Conservation (phyloP, 2,329 filamentous ascomycete species). For the Eutypa lata region DNA sequence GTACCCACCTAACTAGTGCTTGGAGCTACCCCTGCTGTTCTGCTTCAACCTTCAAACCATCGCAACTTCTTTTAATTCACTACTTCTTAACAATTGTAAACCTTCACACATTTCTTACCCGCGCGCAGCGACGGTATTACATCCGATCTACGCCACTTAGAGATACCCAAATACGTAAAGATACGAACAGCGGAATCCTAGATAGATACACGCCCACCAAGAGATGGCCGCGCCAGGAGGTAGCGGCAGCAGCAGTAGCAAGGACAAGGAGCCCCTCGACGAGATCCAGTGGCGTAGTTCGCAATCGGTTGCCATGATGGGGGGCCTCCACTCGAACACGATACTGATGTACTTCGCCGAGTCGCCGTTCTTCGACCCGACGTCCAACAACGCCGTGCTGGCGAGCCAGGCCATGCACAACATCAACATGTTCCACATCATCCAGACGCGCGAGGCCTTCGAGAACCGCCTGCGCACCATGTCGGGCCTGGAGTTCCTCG, state of each 20-base stretch:
- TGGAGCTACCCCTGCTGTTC: too few species aligned
- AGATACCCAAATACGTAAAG: too few species aligned
- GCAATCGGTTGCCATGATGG: constrained; percentile 45
- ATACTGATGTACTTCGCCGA: constrained; percentile 66
- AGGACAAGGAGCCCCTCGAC: constrained; percentile 47
- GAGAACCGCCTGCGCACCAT: constrained; percentile 61
- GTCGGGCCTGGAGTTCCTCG: constrained; percentile 65
- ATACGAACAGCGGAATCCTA: too few species aligned
- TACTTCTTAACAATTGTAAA: too few species aligned
- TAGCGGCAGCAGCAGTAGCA: neutral
- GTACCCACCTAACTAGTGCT: too few species aligned
- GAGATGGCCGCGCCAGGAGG: constrained; percentile 14
- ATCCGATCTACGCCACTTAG: too few species aligned
- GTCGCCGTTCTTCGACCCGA: constrained; percentile 66
- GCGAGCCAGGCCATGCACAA: constrained; percentile 62
- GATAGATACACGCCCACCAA: neutral
- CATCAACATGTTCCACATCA: constrained; percentile 51
- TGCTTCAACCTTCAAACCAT: too few species aligned
- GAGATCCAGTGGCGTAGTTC: constrained; percentile 66
- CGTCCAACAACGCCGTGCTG: constrained; percentile 65
- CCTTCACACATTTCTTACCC: too few species aligned
- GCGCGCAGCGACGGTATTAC: too few species aligned
- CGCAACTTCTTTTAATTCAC: too few species aligned
- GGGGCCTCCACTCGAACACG: constrained; percentile 61
- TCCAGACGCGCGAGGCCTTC: constrained; percentile 61